Base-by-base conservation (phyloP, 1,284 basidiomycete species). In the Tremellales sp. region DNA sequence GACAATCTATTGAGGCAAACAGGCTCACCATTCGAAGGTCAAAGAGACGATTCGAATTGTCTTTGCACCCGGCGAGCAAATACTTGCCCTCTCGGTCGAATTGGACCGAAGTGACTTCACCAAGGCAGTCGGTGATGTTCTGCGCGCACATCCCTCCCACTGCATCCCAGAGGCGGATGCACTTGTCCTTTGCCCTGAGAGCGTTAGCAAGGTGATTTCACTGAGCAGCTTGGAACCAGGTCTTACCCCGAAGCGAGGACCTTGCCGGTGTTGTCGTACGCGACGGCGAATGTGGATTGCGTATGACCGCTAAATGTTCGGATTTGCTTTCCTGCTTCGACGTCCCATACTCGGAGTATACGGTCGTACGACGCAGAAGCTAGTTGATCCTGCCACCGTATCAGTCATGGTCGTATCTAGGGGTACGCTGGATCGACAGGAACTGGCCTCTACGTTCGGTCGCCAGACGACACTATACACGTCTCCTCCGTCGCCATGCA, bases 221-320 rank as follows among this genome's bases (percentile, higher is more conserved):
- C 17, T 11, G 27, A 21, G 33, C 22, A 3, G 13, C 8, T 8
- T 11, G n/a, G n/a, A n/a, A n/a, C n/a, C 29, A 11, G 12, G 8
- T 1, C 64, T 48, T 26, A 67, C 53, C 76, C 76, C 0, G 74
- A 75, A 2, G 75, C 75, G 21, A 78, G 68, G 24, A 76, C 52
- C 48, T 72, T 75, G 12, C 76, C 76, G 1, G 74, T 66, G 4
- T 73, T 72, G 43, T 75, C 76, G 44, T 73, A 77, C 13, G 75
- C 68, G 10, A 76, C 73, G 0, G 71, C 68, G 10, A 76, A 68
- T 17, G 76, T 70, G 43, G 73, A 74, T 27, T 75, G 65, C 27
- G 71, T 68, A 51, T 78, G 77, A 0, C 77, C 77, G 2, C 77
- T 77, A 48, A 78, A 78, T 5, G 77, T 79, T 46, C 75, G 68